These are phyloP conservation scores for Sclerotinia spermophila DNA, from an alignment of 2,329 filamentous ascomycete genomes.

Conservation along the genomic window DNA sequence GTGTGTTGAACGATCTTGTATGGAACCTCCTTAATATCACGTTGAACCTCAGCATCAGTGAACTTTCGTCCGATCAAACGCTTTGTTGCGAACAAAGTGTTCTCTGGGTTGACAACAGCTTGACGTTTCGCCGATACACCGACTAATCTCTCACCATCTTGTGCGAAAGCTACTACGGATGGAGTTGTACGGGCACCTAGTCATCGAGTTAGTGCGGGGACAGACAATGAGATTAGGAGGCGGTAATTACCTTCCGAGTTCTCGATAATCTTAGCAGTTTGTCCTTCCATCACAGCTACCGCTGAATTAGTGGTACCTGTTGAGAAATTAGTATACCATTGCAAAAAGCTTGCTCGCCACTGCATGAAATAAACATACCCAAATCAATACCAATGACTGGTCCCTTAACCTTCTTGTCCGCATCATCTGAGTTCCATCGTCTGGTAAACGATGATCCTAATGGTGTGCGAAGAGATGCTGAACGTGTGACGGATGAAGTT, in stretches of 20 bases:
- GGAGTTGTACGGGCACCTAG: constrained; percentile 83
- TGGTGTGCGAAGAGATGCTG: constrained; percentile 65
- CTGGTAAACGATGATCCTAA: constrained; percentile 70
- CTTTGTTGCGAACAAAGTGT: constrained; percentile 98
- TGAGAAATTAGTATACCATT: constrained; percentile 26
- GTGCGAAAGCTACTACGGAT: constrained; percentile 91
- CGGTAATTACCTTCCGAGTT: constrained; percentile 78
- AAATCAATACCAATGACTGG: constrained; percentile 97
- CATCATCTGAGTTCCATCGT: constrained; percentile 68
- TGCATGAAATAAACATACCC: constrained; percentile 52
- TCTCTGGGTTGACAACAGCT: constrained; percentile 97
- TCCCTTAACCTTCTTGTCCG: constrained; percentile 82
- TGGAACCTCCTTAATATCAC: constrained; percentile 94
- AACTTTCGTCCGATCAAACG: constrained; percentile 98
- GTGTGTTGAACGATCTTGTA: constrained; percentile 98
- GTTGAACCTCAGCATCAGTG: constrained; percentile 88
- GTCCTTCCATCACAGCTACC: constrained; percentile 96
- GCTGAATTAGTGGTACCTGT: constrained; percentile 91
- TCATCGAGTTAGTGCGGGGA: not conserved
- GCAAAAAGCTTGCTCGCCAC: constrained; percentile 4
- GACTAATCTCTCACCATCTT: constrained; percentile 92
- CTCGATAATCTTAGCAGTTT: constrained; percentile 92
- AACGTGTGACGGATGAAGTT: constrained; percentile 63
- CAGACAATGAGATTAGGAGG: too few species aligned
- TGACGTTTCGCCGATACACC: constrained; percentile 98